Evolutionary conservation across 202 grass and related monocot species (phyloP), one percentile per base, ranked within the genome.

Genomic region (Panicum hallii): DNA sequence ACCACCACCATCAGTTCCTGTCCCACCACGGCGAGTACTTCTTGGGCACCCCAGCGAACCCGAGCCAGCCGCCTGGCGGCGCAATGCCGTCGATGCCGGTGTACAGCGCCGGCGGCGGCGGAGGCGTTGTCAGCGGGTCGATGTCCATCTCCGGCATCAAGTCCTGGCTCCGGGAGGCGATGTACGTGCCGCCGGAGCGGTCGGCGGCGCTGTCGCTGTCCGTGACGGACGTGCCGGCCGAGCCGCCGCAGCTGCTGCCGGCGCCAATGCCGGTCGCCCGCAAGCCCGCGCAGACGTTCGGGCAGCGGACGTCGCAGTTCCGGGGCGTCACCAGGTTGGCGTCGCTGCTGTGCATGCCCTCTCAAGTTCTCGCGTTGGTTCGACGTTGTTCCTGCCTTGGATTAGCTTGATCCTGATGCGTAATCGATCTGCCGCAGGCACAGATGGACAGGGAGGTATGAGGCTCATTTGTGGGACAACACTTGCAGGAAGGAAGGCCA

Each of bases 391-490:
- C 19, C 20, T 57, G 15, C 17, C 11, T 9, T 42, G 22, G 26
- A 43, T 80, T 40, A 40, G 62, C 10, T 74, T 68, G 17, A 50
- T 32, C 36, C 22, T 87, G 3, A 67, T 42, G 0, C 38, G 1
- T 19, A 17, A 82, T 72, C 56, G 13, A 75, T 69, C 61, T 79
- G 28, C 66, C 71, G 28, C 67, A 97, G 94, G 84, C 94, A 97
- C 69, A 86, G 94, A 55, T 94, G 94, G 94, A 97, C 94, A 1
- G 94, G 94, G 70, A 92, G 94, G 84, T 97, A 94, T 64, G 94
- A 97, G 88, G 94, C 94, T 32, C 94, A 97, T 76, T 53, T 97
- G 58, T 97, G 94, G 94, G 94, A 97, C 75, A 97, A 97, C 83
- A 97, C 88, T 56, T 92, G 94, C 78, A 91, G 90, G 86, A 97